Percentiles rank a stretch among this genome's conserved stretches.
phyloP scores from a whole-genome alignment of 768 basidiomycete genomes.

The Antrodiella citrinella region DNA sequence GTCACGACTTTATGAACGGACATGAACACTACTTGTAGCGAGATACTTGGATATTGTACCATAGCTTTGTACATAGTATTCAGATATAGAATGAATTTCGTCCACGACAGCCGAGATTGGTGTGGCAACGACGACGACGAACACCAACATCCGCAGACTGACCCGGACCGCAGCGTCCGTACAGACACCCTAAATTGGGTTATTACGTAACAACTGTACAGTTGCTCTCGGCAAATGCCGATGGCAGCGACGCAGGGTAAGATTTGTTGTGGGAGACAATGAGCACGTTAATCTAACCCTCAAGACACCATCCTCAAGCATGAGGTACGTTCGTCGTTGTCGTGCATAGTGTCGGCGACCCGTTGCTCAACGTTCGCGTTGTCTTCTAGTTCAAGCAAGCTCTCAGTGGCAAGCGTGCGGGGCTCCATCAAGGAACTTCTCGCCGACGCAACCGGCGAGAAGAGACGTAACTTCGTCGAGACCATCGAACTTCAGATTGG shows the following conservation, averaged over 20 bases:
- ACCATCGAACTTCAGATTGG: constrained; percentile 96
- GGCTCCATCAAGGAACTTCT: constrained; percentile 90
- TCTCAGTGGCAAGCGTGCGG: constrained; percentile 99
- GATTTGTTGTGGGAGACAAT: too few relatives aligned
- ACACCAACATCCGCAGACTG: too few relatives aligned
- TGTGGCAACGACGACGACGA: too few relatives aligned
- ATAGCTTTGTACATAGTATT: too few relatives aligned
- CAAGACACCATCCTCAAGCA: constrained; percentile 13
- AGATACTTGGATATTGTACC: too few relatives aligned
- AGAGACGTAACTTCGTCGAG: constrained; percentile 91
- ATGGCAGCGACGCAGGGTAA: not conserved
- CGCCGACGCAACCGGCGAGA: constrained; percentile 75
- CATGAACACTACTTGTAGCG: too few relatives aligned
- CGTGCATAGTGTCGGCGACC: not conserved
- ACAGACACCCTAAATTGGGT: too few relatives aligned
- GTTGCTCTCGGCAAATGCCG: not conserved
- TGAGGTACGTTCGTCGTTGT: constrained; percentile 16
- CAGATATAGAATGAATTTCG: too few relatives aligned
- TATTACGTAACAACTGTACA: not conserved
- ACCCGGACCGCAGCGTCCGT: too few relatives aligned
- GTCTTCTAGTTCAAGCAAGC: constrained; percentile 47
- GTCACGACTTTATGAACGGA: too few relatives aligned
- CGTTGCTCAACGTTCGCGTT: not conserved
- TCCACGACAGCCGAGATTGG: too few relatives aligned
- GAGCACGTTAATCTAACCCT: constrained; percentile 4